phyloP scores from a whole-genome alignment of 2,329 filamentous ascomycete species.

The Cytospora piceicola region DNA sequence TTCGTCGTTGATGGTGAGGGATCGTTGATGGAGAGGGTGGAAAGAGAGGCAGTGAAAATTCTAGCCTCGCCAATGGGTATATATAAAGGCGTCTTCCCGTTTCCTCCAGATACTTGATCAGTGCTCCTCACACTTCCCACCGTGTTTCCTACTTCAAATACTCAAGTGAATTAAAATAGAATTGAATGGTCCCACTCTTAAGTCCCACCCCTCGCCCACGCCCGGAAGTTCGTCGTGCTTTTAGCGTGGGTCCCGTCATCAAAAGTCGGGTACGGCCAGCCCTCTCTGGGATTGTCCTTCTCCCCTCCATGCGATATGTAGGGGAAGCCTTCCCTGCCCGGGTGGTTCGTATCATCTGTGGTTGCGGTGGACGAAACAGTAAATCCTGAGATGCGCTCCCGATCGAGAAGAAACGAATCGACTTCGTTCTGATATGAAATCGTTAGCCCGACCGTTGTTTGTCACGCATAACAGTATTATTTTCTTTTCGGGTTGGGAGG shows the following conservation, averaged over 20 bases:
- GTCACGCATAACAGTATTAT: background rate
- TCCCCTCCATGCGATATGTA: slow-evolving; percentile 12
- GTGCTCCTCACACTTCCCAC: background rate
- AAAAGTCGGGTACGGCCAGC: slow-evolving; percentile 16
- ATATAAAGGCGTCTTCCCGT: background rate
- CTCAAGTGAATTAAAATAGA: background rate
- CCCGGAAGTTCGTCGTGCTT: slow-evolving; percentile 7
- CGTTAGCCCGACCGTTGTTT: background rate
- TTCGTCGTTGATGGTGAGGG: background rate
- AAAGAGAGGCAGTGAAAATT: too few species aligned
- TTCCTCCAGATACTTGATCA: background rate
- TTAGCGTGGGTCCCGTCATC: background rate
- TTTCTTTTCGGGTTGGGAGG: too few species aligned
- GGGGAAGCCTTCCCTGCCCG: slow-evolving; percentile 20
- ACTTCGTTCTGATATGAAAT: slow-evolving; percentile 14
- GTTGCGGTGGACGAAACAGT: background rate
- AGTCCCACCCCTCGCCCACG: slow-evolving; percentile 10
- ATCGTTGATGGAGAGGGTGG: too few species aligned
- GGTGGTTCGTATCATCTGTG: background rate
- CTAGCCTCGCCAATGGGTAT: background rate
- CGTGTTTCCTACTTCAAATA: background rate
- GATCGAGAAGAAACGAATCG: slow-evolving; percentile 29
- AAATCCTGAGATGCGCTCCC: slow-evolving; percentile 10
- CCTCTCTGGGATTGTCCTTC: background rate
- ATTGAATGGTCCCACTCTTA: background rate